Evolutionary conservation across 768 basidiomycete genomes (phyloP).

Genomic region (Paxillus rubicundulus): DNA sequence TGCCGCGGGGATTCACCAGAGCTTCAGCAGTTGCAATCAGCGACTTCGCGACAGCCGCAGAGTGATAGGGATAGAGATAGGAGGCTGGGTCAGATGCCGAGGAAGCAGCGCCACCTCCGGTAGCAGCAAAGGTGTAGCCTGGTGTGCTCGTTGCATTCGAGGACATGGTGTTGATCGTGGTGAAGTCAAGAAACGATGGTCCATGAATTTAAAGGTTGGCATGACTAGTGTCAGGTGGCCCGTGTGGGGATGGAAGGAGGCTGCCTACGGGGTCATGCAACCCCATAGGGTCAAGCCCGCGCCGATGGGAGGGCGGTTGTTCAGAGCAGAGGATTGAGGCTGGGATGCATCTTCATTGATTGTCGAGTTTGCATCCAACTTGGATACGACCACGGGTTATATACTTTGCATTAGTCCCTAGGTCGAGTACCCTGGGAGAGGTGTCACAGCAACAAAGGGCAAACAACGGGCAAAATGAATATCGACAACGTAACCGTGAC

Average conservation of each 20-base stretch:
- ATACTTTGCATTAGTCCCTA: too few species aligned
- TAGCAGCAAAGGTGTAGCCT: constrained; percentile 33
- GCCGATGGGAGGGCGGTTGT: background rate
- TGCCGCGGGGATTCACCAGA: constrained; percentile 46
- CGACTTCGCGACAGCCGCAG: constrained; percentile 39
- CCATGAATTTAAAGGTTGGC: background rate
- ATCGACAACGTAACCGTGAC: constrained; percentile 3
- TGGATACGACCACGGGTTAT: too few species aligned
- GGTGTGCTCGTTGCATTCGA: constrained; percentile 22
- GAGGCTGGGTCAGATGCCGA: constrained; percentile 16
- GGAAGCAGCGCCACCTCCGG: constrained; percentile 2
- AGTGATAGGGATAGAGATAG: constrained; percentile 41
- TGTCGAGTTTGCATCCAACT: too few species aligned
- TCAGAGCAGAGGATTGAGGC: too few species aligned
- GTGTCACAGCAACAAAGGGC: background rate
- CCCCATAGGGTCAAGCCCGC: background rate
- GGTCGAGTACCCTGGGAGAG: too few species aligned
- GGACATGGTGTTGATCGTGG: constrained; percentile 13
- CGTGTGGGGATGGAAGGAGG: background rate
- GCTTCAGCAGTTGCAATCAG: constrained; percentile 44
- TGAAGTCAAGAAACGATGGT: constrained; percentile 5
- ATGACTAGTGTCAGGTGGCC: background rate
- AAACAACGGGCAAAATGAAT: background rate
- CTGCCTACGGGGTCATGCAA: background rate
- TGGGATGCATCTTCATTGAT: too few species aligned